Evolutionary conservation across 176 grass and related monocot genomes (phyloP).

Genomic region (Pontederia crassipes): DNA sequence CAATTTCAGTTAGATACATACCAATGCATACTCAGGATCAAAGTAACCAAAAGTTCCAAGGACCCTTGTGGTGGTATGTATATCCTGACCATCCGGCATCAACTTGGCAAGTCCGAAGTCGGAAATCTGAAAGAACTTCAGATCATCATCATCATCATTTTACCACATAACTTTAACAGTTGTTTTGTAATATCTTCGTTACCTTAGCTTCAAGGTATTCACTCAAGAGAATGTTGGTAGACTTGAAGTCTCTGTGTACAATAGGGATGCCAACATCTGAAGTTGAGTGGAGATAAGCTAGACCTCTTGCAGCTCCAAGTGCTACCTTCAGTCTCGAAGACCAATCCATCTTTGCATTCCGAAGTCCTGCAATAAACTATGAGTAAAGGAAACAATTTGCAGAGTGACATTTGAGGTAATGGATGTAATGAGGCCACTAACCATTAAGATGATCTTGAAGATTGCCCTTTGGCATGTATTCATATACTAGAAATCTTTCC

Average conservation of each 20-base stretch:
- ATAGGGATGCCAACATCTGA: slow-evolving; percentile 75
- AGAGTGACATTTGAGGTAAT: neutral
- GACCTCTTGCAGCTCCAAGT: slow-evolving; percentile 72
- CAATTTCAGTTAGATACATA: slow-evolving; percentile 13
- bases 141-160: neutral
- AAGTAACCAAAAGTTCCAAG: slow-evolving; percentile 99
- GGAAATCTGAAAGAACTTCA: slow-evolving; percentile 49
- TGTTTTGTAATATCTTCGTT: slow-evolving; percentile 1
- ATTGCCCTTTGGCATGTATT: slow-evolving; percentile 92
- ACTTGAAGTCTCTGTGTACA: slow-evolving; percentile 98
- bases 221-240: slow-evolving; percentile 81
- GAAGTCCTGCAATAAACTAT: slow-evolving; percentile 27
- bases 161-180: neutral
- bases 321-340: slow-evolving; percentile 61
- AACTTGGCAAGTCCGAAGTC: slow-evolving; percentile 92
- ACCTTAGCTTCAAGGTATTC: slow-evolving; percentile 81
- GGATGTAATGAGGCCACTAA: neutral
- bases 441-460: slow-evolving; percentile 78
- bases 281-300: slow-evolving; percentile 82
- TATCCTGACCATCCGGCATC: slow-evolving; percentile 79
- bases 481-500: slow-evolving; percentile 89
- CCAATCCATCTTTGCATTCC: slow-evolving; percentile 77
- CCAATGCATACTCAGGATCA: slow-evolving; percentile 90
- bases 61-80: slow-evolving; percentile 68
- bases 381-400: neutral